A percentile compares a stretch with the other conserved stretches of the same genome.
Conservation (phyloP, 441 rosid genomes). For the Hura crepitans region DNA sequence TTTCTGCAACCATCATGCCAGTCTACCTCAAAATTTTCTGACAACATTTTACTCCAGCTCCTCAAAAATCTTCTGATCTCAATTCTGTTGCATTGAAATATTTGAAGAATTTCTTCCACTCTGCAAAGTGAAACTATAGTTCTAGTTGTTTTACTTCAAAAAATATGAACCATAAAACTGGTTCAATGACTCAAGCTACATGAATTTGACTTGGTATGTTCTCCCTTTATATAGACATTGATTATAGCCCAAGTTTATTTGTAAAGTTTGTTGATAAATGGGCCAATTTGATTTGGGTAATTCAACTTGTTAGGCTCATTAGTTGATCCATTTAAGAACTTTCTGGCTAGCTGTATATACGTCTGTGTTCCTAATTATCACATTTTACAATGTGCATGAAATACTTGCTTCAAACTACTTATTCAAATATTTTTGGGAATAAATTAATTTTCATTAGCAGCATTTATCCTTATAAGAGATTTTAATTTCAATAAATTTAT, state of each 20-base stretch:
- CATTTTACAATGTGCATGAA: no score
- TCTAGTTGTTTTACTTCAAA: no score
- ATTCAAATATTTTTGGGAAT: no score
- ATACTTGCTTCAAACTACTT: no score
- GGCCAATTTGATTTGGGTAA: background rate
- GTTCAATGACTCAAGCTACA: background rate
- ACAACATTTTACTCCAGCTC: background rate
- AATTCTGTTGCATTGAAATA: background rate
- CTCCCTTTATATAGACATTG: background rate
- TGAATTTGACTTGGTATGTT: background rate
- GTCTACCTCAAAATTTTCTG: background rate
- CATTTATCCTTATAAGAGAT: no score
- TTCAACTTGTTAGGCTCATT: background rate
- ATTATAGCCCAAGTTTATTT: background rate
- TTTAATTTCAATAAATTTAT: no score
- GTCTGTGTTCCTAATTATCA: no score
- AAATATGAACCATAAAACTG: background rate
- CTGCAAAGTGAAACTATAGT: no score
- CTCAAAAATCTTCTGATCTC: background rate
- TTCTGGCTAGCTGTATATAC: no score
- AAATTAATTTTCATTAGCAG: no score
- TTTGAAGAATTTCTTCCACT: background rate
- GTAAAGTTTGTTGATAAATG: background rate
- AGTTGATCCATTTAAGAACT: background rate
- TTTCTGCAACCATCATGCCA: background rate